A percentile compares a stretch with the other conserved stretches of the same genome.
phyloP scores from a whole-genome alignment of 176 grass and related monocot species.

The Juncus inflexus region DNA sequence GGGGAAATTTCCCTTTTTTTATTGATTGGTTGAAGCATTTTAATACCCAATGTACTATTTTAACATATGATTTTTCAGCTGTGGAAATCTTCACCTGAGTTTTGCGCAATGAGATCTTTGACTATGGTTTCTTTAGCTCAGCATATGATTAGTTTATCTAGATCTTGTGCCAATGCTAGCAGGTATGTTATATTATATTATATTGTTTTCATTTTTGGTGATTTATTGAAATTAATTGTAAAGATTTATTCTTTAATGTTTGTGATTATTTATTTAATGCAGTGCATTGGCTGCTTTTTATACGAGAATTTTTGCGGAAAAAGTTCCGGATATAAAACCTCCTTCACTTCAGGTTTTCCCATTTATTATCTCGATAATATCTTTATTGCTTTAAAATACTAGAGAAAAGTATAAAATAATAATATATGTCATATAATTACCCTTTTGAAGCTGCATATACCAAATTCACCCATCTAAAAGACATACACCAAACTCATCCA shows the following conservation, averaged over 20 bases:
- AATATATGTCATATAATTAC: too few relatives aligned
- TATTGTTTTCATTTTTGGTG: neutral
- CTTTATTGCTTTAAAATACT: neutral
- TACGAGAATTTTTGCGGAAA: constrained; percentile 92
- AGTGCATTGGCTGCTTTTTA: constrained; percentile 98
- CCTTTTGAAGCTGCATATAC: too few relatives aligned
- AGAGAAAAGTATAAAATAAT: neutral
- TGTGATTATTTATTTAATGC: constrained; percentile 32
- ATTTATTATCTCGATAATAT: neutral
- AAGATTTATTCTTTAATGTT: constrained; percentile 13
- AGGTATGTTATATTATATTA: constrained; percentile 37
- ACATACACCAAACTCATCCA: too few relatives aligned
- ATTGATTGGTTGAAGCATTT: neutral
- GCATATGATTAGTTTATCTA: constrained; percentile 80
- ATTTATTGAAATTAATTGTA: constrained; percentile 9
- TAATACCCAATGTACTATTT: too few relatives aligned
- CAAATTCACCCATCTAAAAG: too few relatives aligned
- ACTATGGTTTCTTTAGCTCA: constrained; percentile 90
- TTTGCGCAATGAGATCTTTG: constrained; percentile 93
- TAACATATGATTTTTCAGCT: constrained; percentile 49
- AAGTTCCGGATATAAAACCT: constrained; percentile 75
- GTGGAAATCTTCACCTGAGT: constrained; percentile 87
- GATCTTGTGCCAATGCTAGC: constrained; percentile 82
- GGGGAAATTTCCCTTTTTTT: too few relatives aligned
- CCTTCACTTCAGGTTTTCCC: constrained; percentile 86